These are phyloP conservation scores for Dinochytrium kinnereticum DNA, from an alignment of 371 early-diverging fungal species.

Conservation along the genomic window DNA sequence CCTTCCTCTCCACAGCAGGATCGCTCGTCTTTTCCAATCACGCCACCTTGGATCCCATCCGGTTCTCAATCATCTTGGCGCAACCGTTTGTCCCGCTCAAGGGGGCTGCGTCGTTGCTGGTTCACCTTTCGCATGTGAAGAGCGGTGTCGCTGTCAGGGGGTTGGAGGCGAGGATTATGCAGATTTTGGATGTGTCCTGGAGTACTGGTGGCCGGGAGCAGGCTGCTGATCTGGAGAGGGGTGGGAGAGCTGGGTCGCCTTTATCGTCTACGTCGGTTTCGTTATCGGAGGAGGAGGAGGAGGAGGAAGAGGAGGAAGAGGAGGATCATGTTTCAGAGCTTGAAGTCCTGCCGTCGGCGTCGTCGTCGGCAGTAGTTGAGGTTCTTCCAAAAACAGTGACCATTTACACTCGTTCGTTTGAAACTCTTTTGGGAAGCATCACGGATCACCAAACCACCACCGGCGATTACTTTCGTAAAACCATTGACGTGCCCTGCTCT, in stretches of 20 bases:
- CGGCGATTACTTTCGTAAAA: conserved; percentile 9
- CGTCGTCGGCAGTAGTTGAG: background rate
- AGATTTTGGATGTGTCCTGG: background rate
- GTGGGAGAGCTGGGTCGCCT: background rate
- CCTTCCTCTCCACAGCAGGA: background rate
- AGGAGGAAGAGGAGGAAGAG: background rate
- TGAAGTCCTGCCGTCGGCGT: background rate
- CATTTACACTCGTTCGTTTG: too few relatives aligned
- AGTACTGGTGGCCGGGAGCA: too few relatives aligned
- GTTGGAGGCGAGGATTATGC: background rate
- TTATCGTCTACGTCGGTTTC: background rate
- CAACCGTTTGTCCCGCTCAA: background rate
- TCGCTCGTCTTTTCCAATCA: conserved; percentile 10
- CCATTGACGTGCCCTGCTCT: background rate
- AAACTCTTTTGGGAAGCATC: background rate
- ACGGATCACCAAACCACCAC: background rate
- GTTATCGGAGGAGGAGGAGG: background rate
- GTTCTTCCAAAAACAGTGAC: too few relatives aligned
- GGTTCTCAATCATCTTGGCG: background rate
- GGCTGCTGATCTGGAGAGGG: too few relatives aligned
- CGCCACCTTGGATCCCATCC: background rate
- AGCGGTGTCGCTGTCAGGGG: background rate
- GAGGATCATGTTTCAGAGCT: background rate
- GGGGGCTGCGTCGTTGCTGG: background rate
- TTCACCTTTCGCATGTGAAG: conserved; percentile 3